Evolutionary conservation across 108 stramenopile genomes (phyloP).

Genomic region (Asterionellopsis glacialis): DNA sequence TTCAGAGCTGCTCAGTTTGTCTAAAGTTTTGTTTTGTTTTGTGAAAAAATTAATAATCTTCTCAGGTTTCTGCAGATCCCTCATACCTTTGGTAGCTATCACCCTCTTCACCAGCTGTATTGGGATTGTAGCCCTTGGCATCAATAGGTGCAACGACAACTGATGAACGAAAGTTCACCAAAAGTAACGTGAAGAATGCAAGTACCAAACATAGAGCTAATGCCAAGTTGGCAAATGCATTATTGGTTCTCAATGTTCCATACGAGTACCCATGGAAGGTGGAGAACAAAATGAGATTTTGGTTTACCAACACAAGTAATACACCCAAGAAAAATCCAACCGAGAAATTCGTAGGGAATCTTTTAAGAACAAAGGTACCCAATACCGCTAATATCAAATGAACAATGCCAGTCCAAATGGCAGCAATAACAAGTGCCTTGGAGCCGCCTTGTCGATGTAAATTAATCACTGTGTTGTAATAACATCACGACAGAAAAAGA

Average conservation of each 20-base stretch:
- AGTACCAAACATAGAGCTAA: constrained; percentile 54
- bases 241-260: constrained; percentile 49
- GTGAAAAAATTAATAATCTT: no score
- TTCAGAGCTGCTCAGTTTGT: no score
- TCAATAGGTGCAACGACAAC: constrained; percentile 60
- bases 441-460: constrained; percentile 48
- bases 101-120: neutral
- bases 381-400: constrained; percentile 64
- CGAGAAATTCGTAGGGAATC: constrained; percentile 78
- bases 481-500: neutral
- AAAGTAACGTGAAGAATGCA: constrained; percentile 52
- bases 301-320: constrained; percentile 64
- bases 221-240: constrained; percentile 58
- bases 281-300: constrained; percentile 70
- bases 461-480: constrained; percentile 63
- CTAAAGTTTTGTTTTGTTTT: no score
- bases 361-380: constrained; percentile 81
- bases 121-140: constrained; percentile 3
- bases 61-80: no score
- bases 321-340: constrained; percentile 77
- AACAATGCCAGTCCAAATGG: constrained; percentile 64
- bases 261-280: constrained; percentile 55
- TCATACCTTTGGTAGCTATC: constrained; percentile 2
- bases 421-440: constrained; percentile 51
- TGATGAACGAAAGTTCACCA: constrained; percentile 63